phyloP scores from a whole-genome alignment of 164 flowering plant genomes.

The Buxus sempervirens region DNA sequence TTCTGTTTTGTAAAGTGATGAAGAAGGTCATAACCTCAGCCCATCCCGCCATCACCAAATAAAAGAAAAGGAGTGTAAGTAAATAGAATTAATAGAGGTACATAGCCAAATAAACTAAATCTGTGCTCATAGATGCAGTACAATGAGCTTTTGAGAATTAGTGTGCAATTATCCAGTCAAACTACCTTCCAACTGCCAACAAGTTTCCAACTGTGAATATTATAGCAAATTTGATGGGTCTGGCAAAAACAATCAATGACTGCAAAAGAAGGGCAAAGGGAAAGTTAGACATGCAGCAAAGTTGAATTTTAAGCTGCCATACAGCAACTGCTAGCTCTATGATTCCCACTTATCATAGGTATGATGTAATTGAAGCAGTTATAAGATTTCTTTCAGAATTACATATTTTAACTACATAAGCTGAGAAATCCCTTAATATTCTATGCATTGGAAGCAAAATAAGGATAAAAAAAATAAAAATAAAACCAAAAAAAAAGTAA shows the following conservation, averaged over 20 bases:
- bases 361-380: not conserved
- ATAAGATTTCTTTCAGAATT: no score
- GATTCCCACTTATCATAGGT: not conserved
- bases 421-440: not conserved
- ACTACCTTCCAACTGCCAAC: conserved; percentile 84
- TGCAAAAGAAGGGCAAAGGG: conserved; percentile 32
- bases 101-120: no score
- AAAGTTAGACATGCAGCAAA: not conserved
- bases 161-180: not conserved
- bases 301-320: not conserved
- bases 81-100: not conserved
- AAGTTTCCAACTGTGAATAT: conserved; percentile 82
- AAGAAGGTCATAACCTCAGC: not conserved
- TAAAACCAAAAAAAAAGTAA: no score
- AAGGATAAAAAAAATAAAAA: no score
- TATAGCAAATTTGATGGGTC: conserved; percentile 86
- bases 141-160: not conserved
- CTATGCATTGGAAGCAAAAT: not conserved
- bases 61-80: no score
- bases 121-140: not conserved
- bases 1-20: not conserved
- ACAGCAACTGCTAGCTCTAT: not conserved
- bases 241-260: conserved; percentile 74
- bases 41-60: not conserved
- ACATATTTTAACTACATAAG: not conserved